phyloP scores from a whole-genome alignment of 768 basidiomycete genomes.

The Lactifluus echinatus region DNA sequence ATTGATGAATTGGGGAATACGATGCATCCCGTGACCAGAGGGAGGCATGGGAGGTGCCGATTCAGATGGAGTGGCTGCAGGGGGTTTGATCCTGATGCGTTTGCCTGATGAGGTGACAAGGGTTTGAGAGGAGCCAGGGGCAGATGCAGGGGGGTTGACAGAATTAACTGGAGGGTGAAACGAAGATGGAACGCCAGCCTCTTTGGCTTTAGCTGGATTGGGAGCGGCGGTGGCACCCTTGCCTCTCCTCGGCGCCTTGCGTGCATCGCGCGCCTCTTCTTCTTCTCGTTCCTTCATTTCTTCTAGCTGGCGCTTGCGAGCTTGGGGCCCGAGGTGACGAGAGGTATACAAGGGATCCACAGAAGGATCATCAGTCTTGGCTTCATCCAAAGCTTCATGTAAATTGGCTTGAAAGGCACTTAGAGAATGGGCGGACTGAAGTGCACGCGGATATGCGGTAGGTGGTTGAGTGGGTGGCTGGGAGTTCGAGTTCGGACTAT shows the following conservation, averaged over 20 bases:
- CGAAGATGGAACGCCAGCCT: constrained; percentile 25
- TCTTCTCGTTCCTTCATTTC: constrained; percentile 34
- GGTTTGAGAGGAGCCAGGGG: constrained; percentile 25
- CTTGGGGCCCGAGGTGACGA: constrained; percentile 38
- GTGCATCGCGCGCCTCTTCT: constrained; percentile 38
- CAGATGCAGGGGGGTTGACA: constrained; percentile 9
- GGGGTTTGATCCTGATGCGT: constrained; percentile 42
- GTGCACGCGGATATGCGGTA: constrained; percentile 42
- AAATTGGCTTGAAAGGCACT: constrained; percentile 40
- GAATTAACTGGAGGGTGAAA: constrained; percentile 22
- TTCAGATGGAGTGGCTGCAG: constrained; percentile 26
- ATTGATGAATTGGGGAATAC: constrained; percentile 16
- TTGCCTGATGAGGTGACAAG: constrained; percentile 42
- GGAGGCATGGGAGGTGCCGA: constrained; percentile 14
- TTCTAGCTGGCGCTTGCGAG: constrained; percentile 38
- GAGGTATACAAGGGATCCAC: constrained; percentile 39
- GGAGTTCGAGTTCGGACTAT: constrained; percentile 18
- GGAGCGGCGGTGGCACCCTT: constrained; percentile 18
- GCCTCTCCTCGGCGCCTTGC: constrained; percentile 29
- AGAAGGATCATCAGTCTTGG: constrained; percentile 36
- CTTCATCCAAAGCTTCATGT: constrained; percentile 40
- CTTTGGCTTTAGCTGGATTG: constrained; percentile 33
- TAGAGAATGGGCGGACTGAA: constrained; percentile 36
- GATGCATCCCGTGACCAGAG: constrained; percentile 17
- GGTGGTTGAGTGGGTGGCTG: constrained; percentile 29